Conservation (phyloP, 2,329 filamentous ascomycete species). For the Catunica adiposa region DNA sequence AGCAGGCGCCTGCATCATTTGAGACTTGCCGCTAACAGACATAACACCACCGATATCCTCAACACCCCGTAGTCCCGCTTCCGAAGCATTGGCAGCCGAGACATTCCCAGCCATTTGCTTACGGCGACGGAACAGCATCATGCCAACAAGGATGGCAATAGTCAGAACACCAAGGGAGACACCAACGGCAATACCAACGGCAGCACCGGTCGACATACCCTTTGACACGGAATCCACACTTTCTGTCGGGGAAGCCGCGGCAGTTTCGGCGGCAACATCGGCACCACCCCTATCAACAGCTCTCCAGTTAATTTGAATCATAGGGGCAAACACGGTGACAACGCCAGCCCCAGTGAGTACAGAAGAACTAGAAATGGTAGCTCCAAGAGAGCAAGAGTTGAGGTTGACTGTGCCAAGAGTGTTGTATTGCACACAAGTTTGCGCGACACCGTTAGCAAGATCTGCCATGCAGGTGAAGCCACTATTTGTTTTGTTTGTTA, state of each 20-base stretch:
- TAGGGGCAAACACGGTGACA: conserved; percentile 17
- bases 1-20: conserved; percentile 1
- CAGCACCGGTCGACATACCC: conserved; percentile 13
- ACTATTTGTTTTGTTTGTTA: conserved; percentile 5
- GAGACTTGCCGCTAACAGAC: not conserved
- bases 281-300: conserved; percentile 16
- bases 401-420: conserved; percentile 15
- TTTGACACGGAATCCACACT: conserved; percentile 9
- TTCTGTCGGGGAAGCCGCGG: not conserved
- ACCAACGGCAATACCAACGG: conserved; percentile 17
- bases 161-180: conserved; percentile 13
- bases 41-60: not conserved
- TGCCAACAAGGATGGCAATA: conserved; percentile 7
- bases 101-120: not conserved
- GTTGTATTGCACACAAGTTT: conserved; percentile 14
- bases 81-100: not conserved
- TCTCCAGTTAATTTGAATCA: conserved; percentile 21
- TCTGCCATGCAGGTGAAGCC: conserved; percentile 16
- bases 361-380: conserved; percentile 6
- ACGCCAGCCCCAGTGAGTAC: conserved; percentile 1
- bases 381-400: conserved; percentile 10
- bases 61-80: not conserved
- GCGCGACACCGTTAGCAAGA: conserved; percentile 16
- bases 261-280: conserved; percentile 12
- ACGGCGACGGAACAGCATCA: conserved; percentile 7